Percentiles rank a stretch among this genome's conserved stretches.
Conservation (phyloP, 768 basidiomycete species). For the Clitopilus hobsonii region DNA sequence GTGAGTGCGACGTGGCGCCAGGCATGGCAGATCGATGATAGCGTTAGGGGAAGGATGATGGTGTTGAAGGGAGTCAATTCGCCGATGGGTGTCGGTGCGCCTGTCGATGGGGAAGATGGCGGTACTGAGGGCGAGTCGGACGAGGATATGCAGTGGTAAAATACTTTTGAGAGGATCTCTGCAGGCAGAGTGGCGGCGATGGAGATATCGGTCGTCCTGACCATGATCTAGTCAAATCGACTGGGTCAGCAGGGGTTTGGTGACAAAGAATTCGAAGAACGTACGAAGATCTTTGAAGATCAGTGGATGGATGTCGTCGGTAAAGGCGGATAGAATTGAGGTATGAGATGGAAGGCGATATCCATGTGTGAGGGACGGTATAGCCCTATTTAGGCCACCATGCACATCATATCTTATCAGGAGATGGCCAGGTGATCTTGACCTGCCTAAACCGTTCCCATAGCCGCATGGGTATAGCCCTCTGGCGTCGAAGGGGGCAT, state of each 20-base stretch:
- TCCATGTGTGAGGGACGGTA: slow-evolving; percentile 1
- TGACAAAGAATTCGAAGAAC: not conserved
- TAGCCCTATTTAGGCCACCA: not conserved
- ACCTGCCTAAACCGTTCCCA: not conserved
- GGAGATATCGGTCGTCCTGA: not conserved
- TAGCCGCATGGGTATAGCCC: not conserved
- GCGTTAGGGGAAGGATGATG: slow-evolving; percentile 31
- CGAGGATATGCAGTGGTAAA: slow-evolving; percentile 25
- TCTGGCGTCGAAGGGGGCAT: not conserved
- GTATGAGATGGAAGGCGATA: slow-evolving; percentile 1
- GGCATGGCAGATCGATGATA: slow-evolving; percentile 32
- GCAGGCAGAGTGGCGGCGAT: slow-evolving; percentile 20
- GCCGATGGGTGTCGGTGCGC: slow-evolving; percentile 12
- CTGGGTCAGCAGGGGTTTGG: not conserved
- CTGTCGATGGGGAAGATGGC: slow-evolving; percentile 9
- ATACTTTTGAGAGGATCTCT: slow-evolving; percentile 38
- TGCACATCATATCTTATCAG: slow-evolving; percentile 1
- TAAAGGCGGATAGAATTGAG: not conserved
- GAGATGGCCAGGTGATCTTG: not conserved
- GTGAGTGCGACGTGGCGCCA: slow-evolving; percentile 36
- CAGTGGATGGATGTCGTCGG: slow-evolving; percentile 1
- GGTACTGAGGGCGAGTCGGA: slow-evolving; percentile 2
- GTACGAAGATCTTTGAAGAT: slow-evolving; percentile 1
- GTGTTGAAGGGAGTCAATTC: slow-evolving; percentile 28
- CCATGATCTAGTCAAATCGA: slow-evolving; percentile 1